A percentile compares a stretch with the other conserved stretches of the same genome.
Conservation (phyloP, 148 eudicot species). For the Rhododendron mucronatum region DNA sequence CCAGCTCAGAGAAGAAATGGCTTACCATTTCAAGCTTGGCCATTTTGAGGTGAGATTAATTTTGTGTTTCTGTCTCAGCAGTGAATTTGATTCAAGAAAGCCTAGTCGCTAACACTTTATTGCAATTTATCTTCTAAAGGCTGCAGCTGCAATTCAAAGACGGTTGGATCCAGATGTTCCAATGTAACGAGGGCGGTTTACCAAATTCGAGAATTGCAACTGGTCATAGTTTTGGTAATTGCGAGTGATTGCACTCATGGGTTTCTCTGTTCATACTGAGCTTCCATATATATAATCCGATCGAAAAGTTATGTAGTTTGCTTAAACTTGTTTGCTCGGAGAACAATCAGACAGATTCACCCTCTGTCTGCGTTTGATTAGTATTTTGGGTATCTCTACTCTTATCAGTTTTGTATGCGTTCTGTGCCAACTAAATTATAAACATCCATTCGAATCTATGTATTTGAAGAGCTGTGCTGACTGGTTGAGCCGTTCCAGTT, state of each 20-base stretch:
- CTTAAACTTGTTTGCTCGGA: neutral
- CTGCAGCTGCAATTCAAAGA: slow-evolving; percentile 89
- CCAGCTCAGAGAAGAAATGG: slow-evolving; percentile 87
- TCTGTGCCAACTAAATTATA: neutral
- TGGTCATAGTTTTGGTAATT: neutral
- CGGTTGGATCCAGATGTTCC: slow-evolving; percentile 82
- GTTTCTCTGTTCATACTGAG: neutral
- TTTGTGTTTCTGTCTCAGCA: neutral
- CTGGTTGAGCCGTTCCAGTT: too few relatives aligned
- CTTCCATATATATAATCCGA: neutral
- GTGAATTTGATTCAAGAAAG: neutral
- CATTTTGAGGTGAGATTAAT: slow-evolving; percentile 59
- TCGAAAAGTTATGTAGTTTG: neutral
- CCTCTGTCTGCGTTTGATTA: neutral
- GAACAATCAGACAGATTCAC: neutral
- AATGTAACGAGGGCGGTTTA: slow-evolving; percentile 33
- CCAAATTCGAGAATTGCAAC: neutral
- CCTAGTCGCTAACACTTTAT: neutral
- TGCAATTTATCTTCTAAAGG: slow-evolving; percentile 33
- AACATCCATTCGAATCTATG: neutral
- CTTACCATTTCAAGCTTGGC: slow-evolving; percentile 74
- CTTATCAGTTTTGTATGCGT: neutral
- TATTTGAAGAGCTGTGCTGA: neutral
- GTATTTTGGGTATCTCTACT: neutral
- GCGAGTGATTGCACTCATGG: neutral